phyloP scores from a whole-genome alignment of 1,284 basidiomycete genomes.

The Irpex sp. region DNA sequence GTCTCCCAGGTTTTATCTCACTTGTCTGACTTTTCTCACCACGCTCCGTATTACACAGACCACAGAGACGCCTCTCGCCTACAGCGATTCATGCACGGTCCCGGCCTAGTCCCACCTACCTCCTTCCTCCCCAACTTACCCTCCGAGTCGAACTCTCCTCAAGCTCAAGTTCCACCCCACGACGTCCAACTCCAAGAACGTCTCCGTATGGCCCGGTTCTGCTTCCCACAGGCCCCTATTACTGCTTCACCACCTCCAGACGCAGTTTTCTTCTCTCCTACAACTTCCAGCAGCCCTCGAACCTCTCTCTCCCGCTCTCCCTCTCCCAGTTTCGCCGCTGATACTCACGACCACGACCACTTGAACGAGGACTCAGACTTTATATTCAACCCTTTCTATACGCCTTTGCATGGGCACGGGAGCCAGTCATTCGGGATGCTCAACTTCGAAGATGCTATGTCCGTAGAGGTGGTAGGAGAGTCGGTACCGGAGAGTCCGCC shows the following conservation, averaged over 20 bases:
- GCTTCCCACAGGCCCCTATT: constrained; percentile 2
- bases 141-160: neutral
- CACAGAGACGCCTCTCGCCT: neutral
- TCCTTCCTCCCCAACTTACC: neutral
- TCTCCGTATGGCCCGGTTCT: constrained; percentile 4
- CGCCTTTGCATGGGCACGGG: neutral
- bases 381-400: neutral
- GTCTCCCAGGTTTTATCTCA: neutral
- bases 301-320: neutral
- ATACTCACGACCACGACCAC: neutral
- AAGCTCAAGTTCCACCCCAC: neutral
- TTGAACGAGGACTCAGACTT: too few relatives aligned
- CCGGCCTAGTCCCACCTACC: neutral
- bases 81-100: neutral
- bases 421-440: neutral
- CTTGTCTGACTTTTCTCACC: neutral
- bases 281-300: neutral
- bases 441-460: neutral
- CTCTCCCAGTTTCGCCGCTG: neutral
- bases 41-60: neutral
- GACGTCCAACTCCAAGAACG: neutral
- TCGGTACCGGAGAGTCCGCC: neutral
- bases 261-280: neutral
- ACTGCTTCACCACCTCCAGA: neutral
- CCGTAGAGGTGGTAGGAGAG: neutral